Evolutionary conservation across 1,139 yeast species (phyloP).

Genomic region (Magnusiomyces fungicola): DNA sequence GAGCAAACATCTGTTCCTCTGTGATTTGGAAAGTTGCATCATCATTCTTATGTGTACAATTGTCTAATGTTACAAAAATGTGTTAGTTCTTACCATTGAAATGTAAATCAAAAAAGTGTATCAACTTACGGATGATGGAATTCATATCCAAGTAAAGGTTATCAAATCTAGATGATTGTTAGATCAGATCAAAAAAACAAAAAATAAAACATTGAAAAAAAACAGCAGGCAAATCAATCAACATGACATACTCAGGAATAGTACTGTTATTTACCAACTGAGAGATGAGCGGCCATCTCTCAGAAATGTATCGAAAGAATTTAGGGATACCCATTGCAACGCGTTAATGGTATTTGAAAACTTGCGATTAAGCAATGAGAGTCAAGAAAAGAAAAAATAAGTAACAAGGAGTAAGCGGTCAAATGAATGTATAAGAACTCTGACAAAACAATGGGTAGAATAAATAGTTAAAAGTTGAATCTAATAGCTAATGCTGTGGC

Average conservation of each 20-base stretch:
- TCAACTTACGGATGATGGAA: slow-evolving; percentile 59
- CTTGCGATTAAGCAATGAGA: not conserved
- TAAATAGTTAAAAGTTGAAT: too few species aligned
- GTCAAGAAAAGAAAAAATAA: not conserved
- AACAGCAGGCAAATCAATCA: too few species aligned
- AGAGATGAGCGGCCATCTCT: slow-evolving; percentile 97
- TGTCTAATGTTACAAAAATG: slow-evolving; percentile 16
- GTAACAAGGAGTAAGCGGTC: too few species aligned
- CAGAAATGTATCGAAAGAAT: slow-evolving; percentile 92
- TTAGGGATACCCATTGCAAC: slow-evolving; percentile 72
- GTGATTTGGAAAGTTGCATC: slow-evolving; percentile 45
- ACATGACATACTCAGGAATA: slow-evolving; percentile 68
- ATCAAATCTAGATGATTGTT: slow-evolving; percentile 47
- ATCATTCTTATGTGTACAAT: slow-evolving; percentile 62
- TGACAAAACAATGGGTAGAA: too few species aligned
- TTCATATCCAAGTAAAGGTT: slow-evolving; percentile 95
- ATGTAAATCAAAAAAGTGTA: not conserved
- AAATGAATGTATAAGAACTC: too few species aligned
- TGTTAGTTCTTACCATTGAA: slow-evolving; percentile 1
- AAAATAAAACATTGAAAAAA: not conserved
- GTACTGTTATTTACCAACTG: slow-evolving; percentile 79
- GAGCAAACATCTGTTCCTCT: slow-evolving; percentile 87
- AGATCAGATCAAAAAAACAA: not conserved
- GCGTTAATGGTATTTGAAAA: slow-evolving; percentile 2
- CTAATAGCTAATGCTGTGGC: too few species aligned